Percentiles rank a stretch among this genome's conserved stretches.
Conservation (phyloP, 73 alveolate species). For the Diophrys sp. region DNA sequence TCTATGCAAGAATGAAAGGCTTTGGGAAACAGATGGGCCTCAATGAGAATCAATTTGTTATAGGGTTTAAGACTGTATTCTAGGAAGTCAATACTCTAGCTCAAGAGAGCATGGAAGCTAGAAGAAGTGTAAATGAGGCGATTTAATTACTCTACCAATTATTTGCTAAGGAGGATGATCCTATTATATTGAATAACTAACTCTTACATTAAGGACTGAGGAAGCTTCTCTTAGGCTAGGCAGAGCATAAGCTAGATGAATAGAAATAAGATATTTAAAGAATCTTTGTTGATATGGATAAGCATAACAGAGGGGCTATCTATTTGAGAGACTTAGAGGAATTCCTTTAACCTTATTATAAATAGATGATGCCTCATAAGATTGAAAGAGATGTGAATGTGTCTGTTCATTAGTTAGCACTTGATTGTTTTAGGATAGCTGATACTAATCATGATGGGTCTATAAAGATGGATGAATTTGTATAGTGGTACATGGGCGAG, state of each 20-base stretch:
- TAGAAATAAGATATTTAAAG: not conserved
- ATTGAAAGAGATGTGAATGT: not conserved
- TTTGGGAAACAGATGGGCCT: not conserved
- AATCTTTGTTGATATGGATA: not conserved
- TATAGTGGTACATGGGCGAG: not conserved
- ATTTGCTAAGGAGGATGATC: not conserved
- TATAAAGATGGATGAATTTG: not conserved
- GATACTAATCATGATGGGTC: not conserved
- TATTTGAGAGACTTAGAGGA: conserved; percentile 11
- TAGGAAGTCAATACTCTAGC: not conserved
- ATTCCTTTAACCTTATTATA: conserved; percentile 5
- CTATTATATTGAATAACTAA: not conserved
- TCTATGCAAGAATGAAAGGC: not conserved
- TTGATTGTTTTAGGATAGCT: conserved; percentile 12
- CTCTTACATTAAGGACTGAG: not conserved
- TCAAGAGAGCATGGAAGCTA: not conserved
- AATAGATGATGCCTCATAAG: not conserved
- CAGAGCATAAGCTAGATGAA: not conserved
- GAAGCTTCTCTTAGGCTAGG: not conserved
- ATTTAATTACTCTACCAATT: not conserved
- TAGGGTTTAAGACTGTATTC: not conserved
- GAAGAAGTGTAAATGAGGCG: not conserved
- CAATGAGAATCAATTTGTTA: not conserved
- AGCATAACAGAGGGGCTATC: conserved; percentile 4
- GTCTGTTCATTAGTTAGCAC: conserved; percentile 1